Conservation (phyloP, 768 basidiomycete species). For the Lactarius psammicola region DNA sequence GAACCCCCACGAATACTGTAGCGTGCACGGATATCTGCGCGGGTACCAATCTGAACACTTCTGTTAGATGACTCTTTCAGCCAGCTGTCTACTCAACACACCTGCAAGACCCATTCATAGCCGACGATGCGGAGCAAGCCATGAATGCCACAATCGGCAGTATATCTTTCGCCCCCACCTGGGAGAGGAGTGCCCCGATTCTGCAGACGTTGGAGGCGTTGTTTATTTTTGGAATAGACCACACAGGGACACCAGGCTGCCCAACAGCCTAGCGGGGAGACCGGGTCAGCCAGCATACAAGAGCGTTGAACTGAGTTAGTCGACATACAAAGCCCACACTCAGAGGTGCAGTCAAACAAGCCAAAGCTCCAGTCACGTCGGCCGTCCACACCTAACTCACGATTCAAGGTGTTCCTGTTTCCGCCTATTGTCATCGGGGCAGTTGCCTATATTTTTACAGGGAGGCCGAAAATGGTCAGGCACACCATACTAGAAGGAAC, state of each 20-base stretch:
- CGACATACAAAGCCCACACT: slow-evolving; percentile 33
- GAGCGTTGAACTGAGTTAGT: slow-evolving; percentile 1
- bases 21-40: slow-evolving; percentile 42
- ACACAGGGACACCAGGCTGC: slow-evolving; percentile 45
- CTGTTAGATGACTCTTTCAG: background rate
- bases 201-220: slow-evolving; percentile 41
- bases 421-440: slow-evolving; percentile 15
- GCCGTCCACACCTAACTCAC: slow-evolving; percentile 33
- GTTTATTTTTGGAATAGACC: slow-evolving; percentile 41
- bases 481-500: background rate
- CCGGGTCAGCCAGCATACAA: slow-evolving; percentile 23
- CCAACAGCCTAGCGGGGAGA: slow-evolving; percentile 34
- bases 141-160: slow-evolving; percentile 41
- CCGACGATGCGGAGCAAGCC: slow-evolving; percentile 33
- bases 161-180: slow-evolving; percentile 37
- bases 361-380: slow-evolving; percentile 38
- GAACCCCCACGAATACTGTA: slow-evolving; percentile 47
- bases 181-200: slow-evolving; percentile 37
- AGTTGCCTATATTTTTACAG: background rate
- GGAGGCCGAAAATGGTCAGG: too few species aligned
- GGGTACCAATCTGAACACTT: slow-evolving; percentile 33
- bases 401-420: slow-evolving; percentile 31
- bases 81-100: slow-evolving; percentile 25
- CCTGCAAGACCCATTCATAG: slow-evolving; percentile 43
- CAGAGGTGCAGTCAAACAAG: slow-evolving; percentile 31